phyloP scores from a whole-genome alignment of 805 yeast genomes.

The Saturnispora gosingensis region DNA sequence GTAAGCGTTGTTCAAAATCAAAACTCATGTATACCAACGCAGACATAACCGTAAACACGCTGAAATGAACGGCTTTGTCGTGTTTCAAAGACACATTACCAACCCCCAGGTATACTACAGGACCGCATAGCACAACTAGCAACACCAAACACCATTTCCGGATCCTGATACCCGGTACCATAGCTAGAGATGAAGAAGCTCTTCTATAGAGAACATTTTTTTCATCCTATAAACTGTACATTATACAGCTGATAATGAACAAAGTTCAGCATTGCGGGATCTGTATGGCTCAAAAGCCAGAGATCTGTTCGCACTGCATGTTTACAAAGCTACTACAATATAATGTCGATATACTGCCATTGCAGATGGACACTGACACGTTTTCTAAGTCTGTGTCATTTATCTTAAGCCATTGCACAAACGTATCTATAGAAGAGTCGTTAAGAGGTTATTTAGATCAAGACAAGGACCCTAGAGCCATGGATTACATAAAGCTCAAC shows the following conservation, averaged over 20 bases:
- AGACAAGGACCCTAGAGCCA: not conserved
- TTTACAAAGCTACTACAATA: not conserved
- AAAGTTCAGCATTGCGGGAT: not conserved
- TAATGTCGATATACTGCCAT: not conserved
- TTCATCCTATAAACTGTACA: not conserved
- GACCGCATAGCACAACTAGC: not conserved
- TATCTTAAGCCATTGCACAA: not conserved
- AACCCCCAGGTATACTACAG: slow-evolving; percentile 38
- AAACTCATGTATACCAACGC: slow-evolving; percentile 38
- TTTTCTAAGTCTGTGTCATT: not conserved
- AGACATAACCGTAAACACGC: slow-evolving; percentile 36
- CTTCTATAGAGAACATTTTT: not conserved
- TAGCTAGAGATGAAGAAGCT: not conserved
- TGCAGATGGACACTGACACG: not conserved
- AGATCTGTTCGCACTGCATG: not conserved
- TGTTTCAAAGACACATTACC: slow-evolving; percentile 36
- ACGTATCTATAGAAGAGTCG: not conserved
- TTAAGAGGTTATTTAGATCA: not conserved
- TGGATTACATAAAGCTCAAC: not conserved
- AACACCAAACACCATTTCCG: not conserved
- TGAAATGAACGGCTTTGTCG: slow-evolving; percentile 42
- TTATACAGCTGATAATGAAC: not conserved
- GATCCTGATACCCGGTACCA: not conserved
- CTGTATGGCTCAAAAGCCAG: not conserved
- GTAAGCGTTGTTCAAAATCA: slow-evolving; percentile 23